phyloP scores from a whole-genome alignment of 805 yeast species.

The Candida boidinii region DNA sequence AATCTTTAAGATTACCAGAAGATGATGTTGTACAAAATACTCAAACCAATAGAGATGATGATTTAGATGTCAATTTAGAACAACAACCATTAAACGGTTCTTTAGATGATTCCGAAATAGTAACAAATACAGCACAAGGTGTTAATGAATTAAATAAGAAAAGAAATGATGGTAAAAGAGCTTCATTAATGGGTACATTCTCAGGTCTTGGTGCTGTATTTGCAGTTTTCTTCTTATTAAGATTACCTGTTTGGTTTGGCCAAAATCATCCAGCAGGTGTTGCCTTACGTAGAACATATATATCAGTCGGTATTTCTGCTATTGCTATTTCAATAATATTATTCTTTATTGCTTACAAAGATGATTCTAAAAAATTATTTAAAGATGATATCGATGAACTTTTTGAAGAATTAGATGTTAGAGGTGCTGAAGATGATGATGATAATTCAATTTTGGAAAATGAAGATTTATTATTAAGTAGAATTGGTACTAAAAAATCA shows the following conservation, averaged over 20 bases:
- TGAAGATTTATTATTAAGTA: conserved; percentile 8
- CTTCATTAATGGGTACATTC: conserved; percentile 53
- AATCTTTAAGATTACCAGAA: conserved; percentile 6
- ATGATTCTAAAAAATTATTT: conserved; percentile 23
- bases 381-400: conserved; percentile 23
- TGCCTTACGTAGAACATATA: conserved; percentile 40
- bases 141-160: conserved; percentile 13
- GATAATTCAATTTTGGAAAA: conserved; percentile 6
- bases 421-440: conserved; percentile 17
- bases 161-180: conserved; percentile 41
- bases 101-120: conserved; percentile 1
- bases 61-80: conserved; percentile 10
- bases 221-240: conserved; percentile 45
- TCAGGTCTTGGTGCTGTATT: conserved; percentile 64
- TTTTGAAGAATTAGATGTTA: conserved; percentile 21
- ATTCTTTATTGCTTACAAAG: conserved; percentile 37
- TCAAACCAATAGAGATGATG: conserved; percentile 5
- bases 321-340: conserved; percentile 30
- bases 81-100: too few relatives aligned
- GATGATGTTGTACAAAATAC: conserved; percentile 3
- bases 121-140: conserved; percentile 7
- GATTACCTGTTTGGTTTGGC: conserved; percentile 47
- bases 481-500: conserved; percentile 7
- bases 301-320: conserved; percentile 36
- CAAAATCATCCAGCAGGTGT: conserved; percentile 28